phyloP scores from a whole-genome alignment of 2,329 filamentous ascomycete species.

The Aspergillus candidus region DNA sequence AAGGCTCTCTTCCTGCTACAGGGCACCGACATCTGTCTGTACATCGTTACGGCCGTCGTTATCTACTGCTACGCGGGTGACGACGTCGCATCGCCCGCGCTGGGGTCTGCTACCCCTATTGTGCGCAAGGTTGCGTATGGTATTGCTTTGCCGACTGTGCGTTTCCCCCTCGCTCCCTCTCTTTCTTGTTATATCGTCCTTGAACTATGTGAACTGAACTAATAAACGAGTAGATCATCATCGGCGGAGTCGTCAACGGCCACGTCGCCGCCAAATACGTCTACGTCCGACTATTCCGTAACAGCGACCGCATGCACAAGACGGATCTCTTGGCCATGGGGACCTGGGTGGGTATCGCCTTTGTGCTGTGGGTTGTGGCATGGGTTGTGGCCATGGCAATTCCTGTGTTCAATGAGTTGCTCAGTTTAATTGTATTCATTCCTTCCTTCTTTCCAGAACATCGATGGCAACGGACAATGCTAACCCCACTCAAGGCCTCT shows the following conservation, averaged over 20 bases:
- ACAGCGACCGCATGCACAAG: conserved; percentile 48
- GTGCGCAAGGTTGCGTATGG: conserved; percentile 60
- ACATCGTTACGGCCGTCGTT: conserved; percentile 59
- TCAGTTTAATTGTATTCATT: conserved; percentile 50
- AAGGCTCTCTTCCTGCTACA: conserved; percentile 58
- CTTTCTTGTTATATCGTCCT: too few relatives aligned
- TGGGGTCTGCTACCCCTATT: conserved; percentile 52
- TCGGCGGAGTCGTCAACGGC: conserved; percentile 62
- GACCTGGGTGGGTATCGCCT: conserved; percentile 53
- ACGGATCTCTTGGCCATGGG: conserved; percentile 44
- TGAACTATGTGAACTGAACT: background rate
- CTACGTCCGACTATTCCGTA: conserved; percentile 56
- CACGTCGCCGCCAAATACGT: conserved; percentile 60
- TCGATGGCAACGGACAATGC: background rate
- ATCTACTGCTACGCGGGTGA: conserved; percentile 61
- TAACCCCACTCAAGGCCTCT: conserved; percentile 34
- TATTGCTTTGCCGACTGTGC: conserved; percentile 56
- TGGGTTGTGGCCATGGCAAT: conserved; percentile 63
- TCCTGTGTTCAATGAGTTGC: conserved; percentile 59
- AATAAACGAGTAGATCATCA: conserved; percentile 46
- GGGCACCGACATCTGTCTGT: conserved; percentile 51
- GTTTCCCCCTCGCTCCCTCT: background rate
- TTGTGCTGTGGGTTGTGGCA: conserved; percentile 52
- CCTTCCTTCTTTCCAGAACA: background rate
- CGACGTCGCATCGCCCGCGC: conserved; percentile 56